Evolutionary conservation across 2,329 filamentous ascomycete species (phyloP), one percentile per base, ranked within the genome.

Genomic region (Arachnomyces sp.): DNA sequence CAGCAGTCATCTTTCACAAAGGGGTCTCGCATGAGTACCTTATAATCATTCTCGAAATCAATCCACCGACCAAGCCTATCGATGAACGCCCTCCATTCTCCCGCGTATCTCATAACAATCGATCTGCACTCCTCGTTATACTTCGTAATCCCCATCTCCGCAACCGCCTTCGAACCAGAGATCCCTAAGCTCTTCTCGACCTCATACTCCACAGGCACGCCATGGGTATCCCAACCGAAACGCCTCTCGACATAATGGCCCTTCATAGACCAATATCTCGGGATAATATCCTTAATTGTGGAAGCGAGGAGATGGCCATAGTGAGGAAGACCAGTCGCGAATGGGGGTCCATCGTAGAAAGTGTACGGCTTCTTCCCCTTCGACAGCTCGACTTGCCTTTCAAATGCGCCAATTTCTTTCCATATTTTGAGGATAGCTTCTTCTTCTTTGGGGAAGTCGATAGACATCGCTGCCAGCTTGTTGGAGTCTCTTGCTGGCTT

Each of bases 41-140:
- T 94, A 72, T 94, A 95, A 61, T 95, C 87, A 54, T 94, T 92
- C 64, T 96, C 90, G 53, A 96, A 95, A 65, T 95, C 90, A 54
- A 95, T 92, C 90, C 90, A 96, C 43, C 90, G 82, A 42, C 90
- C 90, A 31, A 96, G 67, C 46, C 90, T 74, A 57, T 94, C 87
- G 53, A 95, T 84, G 17, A 87, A 94, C 47, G 79, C 69, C 54
- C 87, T 78, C 90, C 90, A 96, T 61, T 95, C 90, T 12, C 73
- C 64, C 8, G 87, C 79, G 60, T 84, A 95, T 55, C 84, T 78
- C 86, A 95, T 94, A 51, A 95, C 90, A 61, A 95, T 94, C 47
- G 86, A 80, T 46, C 83, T 77, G 63, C 90, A 96, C 67, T 94
- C 85, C 46, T 77, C 81, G 60, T 96, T 96, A 70, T 95, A 96